Percentiles rank a stretch among this genome's conserved stretches.
These are phyloP conservation scores for Lobosporangium transversale DNA, from an alignment of 192 early-diverging fungal genomes.

Conservation along the genomic window DNA sequence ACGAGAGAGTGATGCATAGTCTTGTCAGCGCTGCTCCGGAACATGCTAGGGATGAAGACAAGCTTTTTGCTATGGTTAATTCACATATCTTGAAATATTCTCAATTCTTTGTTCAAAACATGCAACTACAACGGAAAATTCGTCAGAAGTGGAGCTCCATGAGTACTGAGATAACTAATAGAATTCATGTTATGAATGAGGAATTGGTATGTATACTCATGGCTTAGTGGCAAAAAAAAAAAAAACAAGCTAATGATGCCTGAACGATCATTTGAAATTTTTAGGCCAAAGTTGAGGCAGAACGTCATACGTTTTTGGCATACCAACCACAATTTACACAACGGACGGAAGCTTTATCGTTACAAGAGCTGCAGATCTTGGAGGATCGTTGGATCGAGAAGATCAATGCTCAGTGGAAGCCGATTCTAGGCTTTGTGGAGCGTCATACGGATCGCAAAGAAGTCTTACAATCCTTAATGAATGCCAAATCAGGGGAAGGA, in stretches of 20 bases:
- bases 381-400: conserved; percentile 27
- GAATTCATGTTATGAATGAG: neutral
- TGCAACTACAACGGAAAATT: neutral
- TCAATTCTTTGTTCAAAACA: neutral
- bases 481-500: neutral
- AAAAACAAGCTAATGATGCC: neutral
- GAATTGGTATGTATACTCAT: conserved; percentile 17
- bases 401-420: conserved; percentile 20
- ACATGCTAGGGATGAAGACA: conserved; percentile 4
- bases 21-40: conserved; percentile 6
- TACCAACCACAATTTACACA: conserved; percentile 4
- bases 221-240: too few relatives aligned
- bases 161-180: conserved; percentile 11
- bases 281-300: conserved; percentile 10
- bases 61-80: conserved; percentile 2
- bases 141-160: conserved; percentile 11
- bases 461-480: neutral
- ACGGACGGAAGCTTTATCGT: neutral
- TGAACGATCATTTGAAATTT: neutral
- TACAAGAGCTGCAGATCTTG: conserved; percentile 11
- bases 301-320: conserved; percentile 8
- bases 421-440: conserved; percentile 25
- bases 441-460: conserved; percentile 9
- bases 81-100: conserved; percentile 8
- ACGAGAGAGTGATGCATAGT: neutral